phyloP scores from a whole-genome alignment of 2,329 filamentous ascomycete genomes.

The Fusarium avenaceum region DNA sequence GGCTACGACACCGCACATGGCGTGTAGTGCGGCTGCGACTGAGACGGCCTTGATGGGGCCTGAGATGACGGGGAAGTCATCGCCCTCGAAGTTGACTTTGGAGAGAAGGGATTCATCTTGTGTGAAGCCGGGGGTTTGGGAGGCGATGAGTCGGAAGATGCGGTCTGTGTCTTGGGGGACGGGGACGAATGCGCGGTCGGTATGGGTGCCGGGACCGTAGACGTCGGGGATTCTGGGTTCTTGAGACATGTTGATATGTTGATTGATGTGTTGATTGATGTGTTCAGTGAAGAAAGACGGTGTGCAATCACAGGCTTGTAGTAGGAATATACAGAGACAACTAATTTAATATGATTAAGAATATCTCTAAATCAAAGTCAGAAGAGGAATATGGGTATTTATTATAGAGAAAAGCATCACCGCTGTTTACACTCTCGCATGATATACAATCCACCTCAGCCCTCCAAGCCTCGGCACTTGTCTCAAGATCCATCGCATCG shows the following conservation, averaged over 20 bases:
- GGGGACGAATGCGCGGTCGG: conserved; percentile 14
- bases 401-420: neutral
- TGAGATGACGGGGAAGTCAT: conserved; percentile 10
- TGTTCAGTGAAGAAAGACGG: neutral
- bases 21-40: conserved; percentile 14
- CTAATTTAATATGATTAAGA: no score
- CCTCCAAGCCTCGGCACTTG: neutral
- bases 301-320: no score
- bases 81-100: conserved; percentile 13
- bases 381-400: neutral
- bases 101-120: conserved; percentile 21
- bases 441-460: neutral
- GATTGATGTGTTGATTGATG: no score
- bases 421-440: neutral
- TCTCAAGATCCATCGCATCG: neutral
- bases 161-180: conserved; percentile 13
- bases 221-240: conserved; percentile 14
- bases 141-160: conserved; percentile 22
- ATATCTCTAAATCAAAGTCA: no score
- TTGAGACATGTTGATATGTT: conserved; percentile 10
- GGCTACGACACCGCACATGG: conserved; percentile 23
- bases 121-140: conserved; percentile 20
- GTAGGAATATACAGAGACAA: no score
- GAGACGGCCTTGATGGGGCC: conserved; percentile 30
- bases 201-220: conserved; percentile 21